Conservation (phyloP, 139 green algal species). For the Closterium sp. region DNA sequence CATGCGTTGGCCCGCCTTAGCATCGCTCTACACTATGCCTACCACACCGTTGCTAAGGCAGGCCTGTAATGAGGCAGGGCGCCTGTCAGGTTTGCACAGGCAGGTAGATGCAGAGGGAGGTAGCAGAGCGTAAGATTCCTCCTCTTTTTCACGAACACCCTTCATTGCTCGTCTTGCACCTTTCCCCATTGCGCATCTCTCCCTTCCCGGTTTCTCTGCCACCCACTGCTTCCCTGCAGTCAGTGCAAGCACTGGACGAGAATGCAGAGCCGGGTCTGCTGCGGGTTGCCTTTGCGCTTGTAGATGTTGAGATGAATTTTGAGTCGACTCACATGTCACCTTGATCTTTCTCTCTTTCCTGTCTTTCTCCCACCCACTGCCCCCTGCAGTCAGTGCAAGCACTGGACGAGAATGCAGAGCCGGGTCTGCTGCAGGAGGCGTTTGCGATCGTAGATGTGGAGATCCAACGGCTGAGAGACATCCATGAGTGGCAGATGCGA, state of each 20-base stretch:
- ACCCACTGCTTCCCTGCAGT: not conserved
- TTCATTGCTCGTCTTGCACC: too few relatives aligned
- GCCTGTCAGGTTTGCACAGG: not conserved
- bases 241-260: not conserved
- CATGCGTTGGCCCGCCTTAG: too few relatives aligned
- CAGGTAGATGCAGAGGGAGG: not conserved
- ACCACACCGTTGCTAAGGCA: not conserved
- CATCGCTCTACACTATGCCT: too few relatives aligned
- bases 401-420: not conserved
- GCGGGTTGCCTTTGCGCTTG: not conserved
- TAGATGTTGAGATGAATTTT: not conserved
- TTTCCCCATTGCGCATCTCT: not conserved
- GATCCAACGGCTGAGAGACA: not conserved
- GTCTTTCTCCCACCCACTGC: not conserved
- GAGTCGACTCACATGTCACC: not conserved
- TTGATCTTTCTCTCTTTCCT: not conserved
- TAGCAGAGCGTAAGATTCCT: too few relatives aligned
- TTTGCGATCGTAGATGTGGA: not conserved
- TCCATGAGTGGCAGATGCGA: not conserved
- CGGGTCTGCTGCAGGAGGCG: not conserved
- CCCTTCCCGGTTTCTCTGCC: not conserved
- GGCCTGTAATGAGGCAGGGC: too few relatives aligned
- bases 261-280: not conserved
- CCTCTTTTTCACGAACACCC: too few relatives aligned
- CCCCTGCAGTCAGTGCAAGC: not conserved